phyloP scores from a whole-genome alignment of 169 alveolate species.

The Plasmodium fragile region DNA sequence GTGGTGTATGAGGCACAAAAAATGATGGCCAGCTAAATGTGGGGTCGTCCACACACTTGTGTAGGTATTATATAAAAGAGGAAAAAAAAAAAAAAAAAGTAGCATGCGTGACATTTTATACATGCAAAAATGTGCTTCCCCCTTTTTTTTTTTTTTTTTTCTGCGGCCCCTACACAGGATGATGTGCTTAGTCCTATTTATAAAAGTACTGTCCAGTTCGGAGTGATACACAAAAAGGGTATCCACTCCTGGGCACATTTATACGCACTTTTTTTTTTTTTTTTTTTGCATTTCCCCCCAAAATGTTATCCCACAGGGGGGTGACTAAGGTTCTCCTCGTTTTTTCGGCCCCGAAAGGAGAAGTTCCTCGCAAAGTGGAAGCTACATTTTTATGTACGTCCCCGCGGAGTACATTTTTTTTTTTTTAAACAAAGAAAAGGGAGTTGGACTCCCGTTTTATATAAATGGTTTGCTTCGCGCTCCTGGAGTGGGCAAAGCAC shows the following conservation, averaged over 20 bases:
- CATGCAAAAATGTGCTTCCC: neutral
- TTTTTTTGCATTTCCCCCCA: neutral
- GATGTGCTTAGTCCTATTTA: neutral
- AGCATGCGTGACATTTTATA: neutral
- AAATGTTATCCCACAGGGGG: neutral
- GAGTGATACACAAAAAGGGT: neutral
- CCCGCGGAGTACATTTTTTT: neutral
- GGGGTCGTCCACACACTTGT: neutral
- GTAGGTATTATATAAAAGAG: neutral
- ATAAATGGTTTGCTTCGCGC: neutral
- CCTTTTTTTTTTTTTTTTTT: neutral
- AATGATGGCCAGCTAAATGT: slow-evolving; percentile 80
- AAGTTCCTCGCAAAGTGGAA: neutral
- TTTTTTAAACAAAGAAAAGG: neutral
- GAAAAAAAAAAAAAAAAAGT: neutral
- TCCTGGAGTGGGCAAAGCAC: neutral
- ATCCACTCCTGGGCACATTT: neutral
- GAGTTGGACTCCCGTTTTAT: neutral
- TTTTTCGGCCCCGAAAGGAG: neutral
- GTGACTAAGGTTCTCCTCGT: neutral
- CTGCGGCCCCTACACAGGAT: neutral
- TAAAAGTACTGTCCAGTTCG: neutral
- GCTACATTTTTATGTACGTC: neutral
- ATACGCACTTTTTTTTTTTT: neutral
- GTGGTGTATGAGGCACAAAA: slow-evolving; percentile 91